Conservation (phyloP, 108 stramenopile genomes). For the Stephanodiscus minutulus region DNA sequence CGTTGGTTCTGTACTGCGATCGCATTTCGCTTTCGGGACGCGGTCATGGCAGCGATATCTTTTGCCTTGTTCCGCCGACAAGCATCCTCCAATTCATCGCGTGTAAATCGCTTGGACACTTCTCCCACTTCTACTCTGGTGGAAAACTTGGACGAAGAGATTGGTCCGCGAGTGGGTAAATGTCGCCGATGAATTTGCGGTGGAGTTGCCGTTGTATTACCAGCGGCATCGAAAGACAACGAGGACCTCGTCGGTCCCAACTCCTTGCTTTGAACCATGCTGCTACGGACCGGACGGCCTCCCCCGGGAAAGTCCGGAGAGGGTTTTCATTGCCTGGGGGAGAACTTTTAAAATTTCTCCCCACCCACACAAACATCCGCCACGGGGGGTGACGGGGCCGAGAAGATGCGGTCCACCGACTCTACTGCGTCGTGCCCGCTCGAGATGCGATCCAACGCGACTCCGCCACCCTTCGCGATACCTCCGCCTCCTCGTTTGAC, state of each 20-base stretch:
- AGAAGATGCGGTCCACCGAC: too few relatives aligned
- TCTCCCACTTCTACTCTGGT: conserved; percentile 8
- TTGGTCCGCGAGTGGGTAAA: conserved; percentile 16
- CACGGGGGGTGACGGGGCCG: not conserved
- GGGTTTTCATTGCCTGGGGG: too few relatives aligned
- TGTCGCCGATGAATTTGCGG: conserved; percentile 19
- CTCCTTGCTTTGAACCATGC: not conserved
- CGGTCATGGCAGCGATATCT: conserved; percentile 39
- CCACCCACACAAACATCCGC: not conserved
- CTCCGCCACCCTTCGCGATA: too few relatives aligned
- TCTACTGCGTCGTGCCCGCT: too few relatives aligned
- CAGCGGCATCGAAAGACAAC: not conserved
- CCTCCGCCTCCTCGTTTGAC: too few relatives aligned
- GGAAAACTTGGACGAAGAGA: conserved; percentile 24
- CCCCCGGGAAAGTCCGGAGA: too few relatives aligned
- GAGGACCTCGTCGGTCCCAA: not conserved
- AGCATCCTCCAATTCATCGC: conserved; percentile 42
- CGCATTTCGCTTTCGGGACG: conserved; percentile 33
- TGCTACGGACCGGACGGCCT: too few relatives aligned
- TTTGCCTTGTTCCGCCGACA: conserved; percentile 39
- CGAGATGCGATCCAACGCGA: too few relatives aligned
- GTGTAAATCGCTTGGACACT: conserved; percentile 50
- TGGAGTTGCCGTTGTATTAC: conserved; percentile 9
- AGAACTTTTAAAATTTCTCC: not conserved
- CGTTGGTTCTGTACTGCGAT: conserved; percentile 39